phyloP scores from a whole-genome alignment of 2,329 filamentous ascomycete species.

The Mycogone perniciosa region DNA sequence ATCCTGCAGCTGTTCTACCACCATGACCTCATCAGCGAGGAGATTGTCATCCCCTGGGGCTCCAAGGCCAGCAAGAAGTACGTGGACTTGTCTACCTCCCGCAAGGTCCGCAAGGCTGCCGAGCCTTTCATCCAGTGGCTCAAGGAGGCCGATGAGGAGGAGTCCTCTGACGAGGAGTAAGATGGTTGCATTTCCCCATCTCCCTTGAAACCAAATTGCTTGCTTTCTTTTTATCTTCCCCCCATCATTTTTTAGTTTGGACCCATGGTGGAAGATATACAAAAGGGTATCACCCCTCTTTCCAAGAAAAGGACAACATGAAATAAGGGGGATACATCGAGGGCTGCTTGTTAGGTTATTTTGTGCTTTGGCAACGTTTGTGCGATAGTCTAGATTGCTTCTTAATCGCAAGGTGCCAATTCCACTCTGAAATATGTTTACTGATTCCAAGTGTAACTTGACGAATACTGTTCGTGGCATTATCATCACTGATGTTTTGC shows the following conservation, averaged over 20 bases:
- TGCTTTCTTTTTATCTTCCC: neutral
- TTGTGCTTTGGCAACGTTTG: constrained; percentile 8
- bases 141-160: constrained; percentile 73
- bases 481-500: too few species aligned
- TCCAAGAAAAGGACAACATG: too few species aligned
- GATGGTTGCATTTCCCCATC: neutral
- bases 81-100: constrained; percentile 79
- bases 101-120: constrained; percentile 92
- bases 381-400: constrained; percentile 15
- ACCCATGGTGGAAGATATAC: too few species aligned
- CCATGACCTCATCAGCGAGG: constrained; percentile 81
- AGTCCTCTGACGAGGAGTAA: constrained; percentile 36
- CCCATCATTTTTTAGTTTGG: neutral
- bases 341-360: neutral
- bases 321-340: too few species aligned
- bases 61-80: constrained; percentile 98
- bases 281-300: too few species aligned
- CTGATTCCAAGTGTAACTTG: neutral
- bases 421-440: constrained; percentile 11
- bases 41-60: constrained; percentile 85
- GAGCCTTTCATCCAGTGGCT: constrained; percentile 95
- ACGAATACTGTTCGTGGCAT: too few species aligned
- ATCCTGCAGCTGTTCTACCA: constrained; percentile 89
- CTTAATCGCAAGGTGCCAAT: constrained; percentile 16
- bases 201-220: neutral